Conservation (phyloP, 2,329 filamentous ascomycete species). For the Colletotrichum sp. region DNA sequence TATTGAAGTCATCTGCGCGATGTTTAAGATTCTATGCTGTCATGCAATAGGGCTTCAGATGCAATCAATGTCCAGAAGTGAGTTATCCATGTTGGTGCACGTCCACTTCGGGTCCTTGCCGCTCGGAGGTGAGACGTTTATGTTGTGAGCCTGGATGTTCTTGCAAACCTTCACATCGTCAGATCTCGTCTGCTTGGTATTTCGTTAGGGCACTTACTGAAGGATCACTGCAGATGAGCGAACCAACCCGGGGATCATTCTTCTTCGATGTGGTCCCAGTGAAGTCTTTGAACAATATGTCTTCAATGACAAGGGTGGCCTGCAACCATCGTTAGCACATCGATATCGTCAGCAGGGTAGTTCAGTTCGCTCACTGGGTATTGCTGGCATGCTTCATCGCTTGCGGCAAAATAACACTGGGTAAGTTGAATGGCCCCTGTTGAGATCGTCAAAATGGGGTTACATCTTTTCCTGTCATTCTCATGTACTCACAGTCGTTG, state of each 20-base stretch:
- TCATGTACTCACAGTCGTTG: neutral
- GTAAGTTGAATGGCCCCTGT: neutral
- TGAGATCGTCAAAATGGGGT: neutral
- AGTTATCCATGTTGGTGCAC: slow-evolving; percentile 3
- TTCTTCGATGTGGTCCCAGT: neutral
- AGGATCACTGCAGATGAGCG: neutral
- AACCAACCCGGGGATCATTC: neutral
- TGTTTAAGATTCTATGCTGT: neutral
- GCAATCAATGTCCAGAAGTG: neutral
- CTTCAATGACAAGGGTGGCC: neutral
- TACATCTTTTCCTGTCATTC: too few relatives aligned
- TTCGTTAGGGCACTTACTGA: neutral
- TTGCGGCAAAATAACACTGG: neutral
- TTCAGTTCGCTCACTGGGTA: neutral
- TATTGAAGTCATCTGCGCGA: neutral
- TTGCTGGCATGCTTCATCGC: neutral
- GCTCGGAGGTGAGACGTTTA: neutral
- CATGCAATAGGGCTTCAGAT: neutral
- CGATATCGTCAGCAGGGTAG: accelerated
- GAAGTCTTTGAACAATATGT: neutral
- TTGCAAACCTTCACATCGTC: neutral
- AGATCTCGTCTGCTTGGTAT: neutral
- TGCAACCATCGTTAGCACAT: neutral
- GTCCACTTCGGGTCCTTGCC: neutral
- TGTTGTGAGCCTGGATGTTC: neutral